These are phyloP conservation scores for Artomyces pyxidatus DNA, from an alignment of 768 basidiomycete species.

Conservation along the genomic window DNA sequence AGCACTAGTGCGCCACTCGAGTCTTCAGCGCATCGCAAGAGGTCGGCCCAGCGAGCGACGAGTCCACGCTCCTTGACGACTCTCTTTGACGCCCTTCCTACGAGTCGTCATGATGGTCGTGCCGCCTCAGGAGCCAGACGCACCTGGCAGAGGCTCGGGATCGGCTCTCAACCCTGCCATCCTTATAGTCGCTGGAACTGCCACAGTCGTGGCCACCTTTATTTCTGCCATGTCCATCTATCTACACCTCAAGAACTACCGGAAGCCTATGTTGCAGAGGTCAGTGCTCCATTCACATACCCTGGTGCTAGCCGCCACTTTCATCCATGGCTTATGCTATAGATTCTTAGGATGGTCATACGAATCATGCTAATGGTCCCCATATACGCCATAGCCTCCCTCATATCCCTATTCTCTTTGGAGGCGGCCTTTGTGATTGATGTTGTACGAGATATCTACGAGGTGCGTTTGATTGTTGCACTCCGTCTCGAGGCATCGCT, in stretches of 20 bases:
- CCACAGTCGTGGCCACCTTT: constrained; percentile 59
- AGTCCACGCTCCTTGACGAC: no score
- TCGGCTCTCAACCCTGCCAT: constrained; percentile 41
- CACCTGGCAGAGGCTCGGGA: constrained; percentile 40
- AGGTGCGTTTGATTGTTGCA: constrained; percentile 43
- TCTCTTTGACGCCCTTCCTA: no score
- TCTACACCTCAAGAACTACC: constrained; percentile 79
- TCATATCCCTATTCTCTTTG: constrained; percentile 89
- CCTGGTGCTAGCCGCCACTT: no score
- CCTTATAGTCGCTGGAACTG: constrained; percentile 53
- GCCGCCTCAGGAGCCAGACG: background rate
- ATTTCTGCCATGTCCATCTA: constrained; percentile 70
- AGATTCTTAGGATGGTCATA: constrained; percentile 68
- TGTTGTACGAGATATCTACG: constrained; percentile 90
- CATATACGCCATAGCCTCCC: constrained; percentile 81
- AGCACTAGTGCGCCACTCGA: no score
- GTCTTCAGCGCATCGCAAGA: no score
- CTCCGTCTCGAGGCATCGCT: background rate
- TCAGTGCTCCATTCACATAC: constrained; percentile 26
- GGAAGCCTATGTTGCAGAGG: constrained; percentile 77
- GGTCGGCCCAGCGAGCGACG: no score
- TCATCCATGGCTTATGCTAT: background rate
- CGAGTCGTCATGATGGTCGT: no score
- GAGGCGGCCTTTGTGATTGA: constrained; percentile 97
- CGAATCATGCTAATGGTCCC: constrained; percentile 98